Conservation (phyloP, 164 flowering plant species). For the Sextonia rubra region DNA sequence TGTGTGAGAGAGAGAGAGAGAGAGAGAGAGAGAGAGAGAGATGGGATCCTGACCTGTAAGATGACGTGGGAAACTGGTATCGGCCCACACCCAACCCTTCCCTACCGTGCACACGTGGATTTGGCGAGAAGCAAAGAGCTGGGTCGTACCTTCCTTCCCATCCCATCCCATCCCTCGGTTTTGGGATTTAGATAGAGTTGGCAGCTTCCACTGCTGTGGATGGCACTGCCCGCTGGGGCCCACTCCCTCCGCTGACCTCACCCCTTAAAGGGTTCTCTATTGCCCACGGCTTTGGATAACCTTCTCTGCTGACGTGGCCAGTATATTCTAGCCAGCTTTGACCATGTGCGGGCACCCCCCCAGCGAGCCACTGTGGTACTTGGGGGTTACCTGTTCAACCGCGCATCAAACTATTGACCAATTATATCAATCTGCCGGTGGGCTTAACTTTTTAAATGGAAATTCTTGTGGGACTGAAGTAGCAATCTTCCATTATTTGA, state of each 20-base stretch:
- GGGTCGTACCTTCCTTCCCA: background rate
- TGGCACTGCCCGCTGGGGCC: background rate
- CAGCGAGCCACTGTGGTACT: too few species aligned
- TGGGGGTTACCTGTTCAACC: too few species aligned
- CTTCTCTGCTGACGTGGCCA: too few species aligned
- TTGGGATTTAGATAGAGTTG: slow-evolving; percentile 1
- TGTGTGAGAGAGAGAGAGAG: background rate
- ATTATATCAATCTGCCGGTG: too few species aligned
- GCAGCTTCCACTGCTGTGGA: background rate
- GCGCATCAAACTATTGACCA: accelerated
- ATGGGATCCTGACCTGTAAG: background rate
- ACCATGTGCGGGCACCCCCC: too few species aligned
- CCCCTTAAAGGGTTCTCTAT: background rate
- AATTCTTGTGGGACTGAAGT: too few species aligned
- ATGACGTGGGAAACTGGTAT: background rate
- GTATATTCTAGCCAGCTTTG: too few species aligned
- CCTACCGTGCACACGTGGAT: background rate
- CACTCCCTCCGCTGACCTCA: background rate
- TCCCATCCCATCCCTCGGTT: background rate
- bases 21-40: slow-evolving; percentile 1
- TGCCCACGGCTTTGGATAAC: background rate
- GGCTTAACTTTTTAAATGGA: too few species aligned
- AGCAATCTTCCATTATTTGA: too few species aligned
- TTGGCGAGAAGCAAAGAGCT: background rate
- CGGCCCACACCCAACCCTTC: background rate